Evolutionary conservation across 1,284 basidiomycete species (phyloP).

Genomic region (Cutaneotrichosporon spelunceum): DNA sequence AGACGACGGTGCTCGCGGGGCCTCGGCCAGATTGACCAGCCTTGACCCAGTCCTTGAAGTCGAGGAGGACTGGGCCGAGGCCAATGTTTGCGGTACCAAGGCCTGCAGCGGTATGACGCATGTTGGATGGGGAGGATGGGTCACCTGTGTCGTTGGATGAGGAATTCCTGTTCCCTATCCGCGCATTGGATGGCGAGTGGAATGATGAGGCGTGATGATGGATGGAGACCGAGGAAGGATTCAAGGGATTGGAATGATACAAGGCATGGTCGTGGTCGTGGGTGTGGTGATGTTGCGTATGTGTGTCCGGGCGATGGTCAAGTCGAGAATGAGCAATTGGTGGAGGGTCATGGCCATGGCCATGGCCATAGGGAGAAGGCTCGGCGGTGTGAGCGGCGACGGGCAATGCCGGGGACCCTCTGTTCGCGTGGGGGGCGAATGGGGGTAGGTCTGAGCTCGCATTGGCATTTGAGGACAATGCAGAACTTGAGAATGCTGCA

Average conservation of each 20-base stretch:
- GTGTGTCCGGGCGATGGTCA: background rate
- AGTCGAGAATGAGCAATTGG: background rate
- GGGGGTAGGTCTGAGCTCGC: slow-evolving; percentile 7
- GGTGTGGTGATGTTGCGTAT: background rate
- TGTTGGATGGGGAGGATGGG: background rate
- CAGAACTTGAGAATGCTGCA: background rate
- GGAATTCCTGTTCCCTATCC: slow-evolving; percentile 2
- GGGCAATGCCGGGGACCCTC: background rate
- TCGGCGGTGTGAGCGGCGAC: background rate
- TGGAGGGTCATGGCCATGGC: slow-evolving; percentile 4
- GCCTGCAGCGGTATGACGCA: slow-evolving; percentile 6
- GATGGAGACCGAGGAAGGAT: background rate
- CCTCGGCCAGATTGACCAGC: slow-evolving; percentile 18
- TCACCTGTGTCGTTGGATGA: slow-evolving; percentile 8
- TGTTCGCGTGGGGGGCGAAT: background rate
- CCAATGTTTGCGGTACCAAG: slow-evolving; percentile 18
- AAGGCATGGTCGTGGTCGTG: background rate
- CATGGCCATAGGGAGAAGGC: slow-evolving; percentile 2
- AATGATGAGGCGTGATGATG: slow-evolving; percentile 5
- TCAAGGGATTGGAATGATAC: background rate
- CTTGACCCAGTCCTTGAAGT: slow-evolving; percentile 29
- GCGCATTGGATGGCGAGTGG: slow-evolving; percentile 9
- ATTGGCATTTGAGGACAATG: slow-evolving; percentile 2
- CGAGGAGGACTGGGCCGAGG: slow-evolving; percentile 24
- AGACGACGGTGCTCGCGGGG: slow-evolving; percentile 2